Evolutionary conservation across 2,329 filamentous ascomycete species (phyloP).

Genomic region (Botryosphaeria agaves): DNA sequence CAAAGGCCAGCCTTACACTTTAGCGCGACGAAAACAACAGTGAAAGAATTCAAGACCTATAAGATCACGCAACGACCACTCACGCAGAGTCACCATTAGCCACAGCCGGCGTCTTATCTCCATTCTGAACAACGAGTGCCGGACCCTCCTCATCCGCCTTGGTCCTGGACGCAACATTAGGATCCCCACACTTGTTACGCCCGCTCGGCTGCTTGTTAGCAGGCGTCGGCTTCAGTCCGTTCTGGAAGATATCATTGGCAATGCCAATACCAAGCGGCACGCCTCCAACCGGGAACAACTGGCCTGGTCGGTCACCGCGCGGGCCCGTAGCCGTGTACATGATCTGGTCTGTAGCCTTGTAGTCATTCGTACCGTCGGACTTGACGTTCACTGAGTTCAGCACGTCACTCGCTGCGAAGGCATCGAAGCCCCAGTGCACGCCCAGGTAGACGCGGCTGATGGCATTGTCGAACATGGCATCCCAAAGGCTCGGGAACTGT

Average conservation of each 20-base stretch:
- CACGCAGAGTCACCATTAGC: too few relatives aligned
- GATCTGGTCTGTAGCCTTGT: conserved; percentile 4
- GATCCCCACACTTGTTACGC: not conserved
- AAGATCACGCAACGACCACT: too few relatives aligned
- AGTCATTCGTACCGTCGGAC: conserved; percentile 3
- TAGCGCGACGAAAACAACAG: too few relatives aligned
- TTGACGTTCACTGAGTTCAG: conserved; percentile 1
- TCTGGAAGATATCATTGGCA: conserved; percentile 7
- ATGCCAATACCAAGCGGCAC: conserved; percentile 7
- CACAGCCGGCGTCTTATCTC: too few relatives aligned
- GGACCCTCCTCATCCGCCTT: too few relatives aligned
- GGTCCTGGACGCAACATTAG: too few relatives aligned
- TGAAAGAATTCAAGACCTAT: too few relatives aligned
- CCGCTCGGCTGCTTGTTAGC: not conserved
- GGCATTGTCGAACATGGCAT: conserved; percentile 13
- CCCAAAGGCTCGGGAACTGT: conserved; percentile 10
- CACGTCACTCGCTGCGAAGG: conserved; percentile 6
- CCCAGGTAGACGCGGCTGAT: conserved; percentile 12
- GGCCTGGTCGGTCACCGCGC: conserved; percentile 2
- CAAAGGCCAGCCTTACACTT: too few relatives aligned
- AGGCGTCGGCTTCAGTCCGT: conserved; percentile 3
- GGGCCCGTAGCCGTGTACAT: conserved; percentile 3
- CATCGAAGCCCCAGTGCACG: conserved; percentile 14
- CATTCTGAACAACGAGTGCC: too few relatives aligned
- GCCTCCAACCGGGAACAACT: conserved; percentile 5